Evolutionary conservation across 129 eudicot species (phyloP).

Genomic region (Lactuca saligna): DNA sequence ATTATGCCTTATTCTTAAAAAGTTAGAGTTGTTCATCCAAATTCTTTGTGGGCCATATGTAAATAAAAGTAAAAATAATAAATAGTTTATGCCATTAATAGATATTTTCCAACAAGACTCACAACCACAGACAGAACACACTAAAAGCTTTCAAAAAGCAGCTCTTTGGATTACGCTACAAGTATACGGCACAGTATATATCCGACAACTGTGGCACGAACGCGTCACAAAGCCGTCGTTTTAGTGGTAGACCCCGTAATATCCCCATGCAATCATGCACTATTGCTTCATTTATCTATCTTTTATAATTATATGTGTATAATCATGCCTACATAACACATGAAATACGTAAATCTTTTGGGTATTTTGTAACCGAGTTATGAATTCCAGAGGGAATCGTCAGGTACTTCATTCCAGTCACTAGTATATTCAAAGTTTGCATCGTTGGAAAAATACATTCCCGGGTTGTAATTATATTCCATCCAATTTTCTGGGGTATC

Average conservation of each 20-base stretch:
- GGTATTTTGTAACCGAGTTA: slow-evolving; percentile 8
- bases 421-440: slow-evolving; percentile 2
- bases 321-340: slow-evolving; percentile 8
- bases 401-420: slow-evolving; percentile 46
- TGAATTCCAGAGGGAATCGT: slow-evolving; percentile 49
- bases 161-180: not conserved
- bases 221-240: not conserved
- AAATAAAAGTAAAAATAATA: too few species aligned
- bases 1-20: not conserved
- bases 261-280: slow-evolving; percentile 17
- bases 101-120: not conserved
- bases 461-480: slow-evolving; percentile 20
- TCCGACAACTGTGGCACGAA: not conserved
- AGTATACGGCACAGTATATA: not conserved
- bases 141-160: not conserved
- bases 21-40: not conserved
- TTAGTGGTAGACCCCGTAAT: slow-evolving; percentile 8
- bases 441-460: slow-evolving; percentile 1
- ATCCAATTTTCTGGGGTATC: slow-evolving; percentile 43
- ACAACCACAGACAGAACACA: not conserved
- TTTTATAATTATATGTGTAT: not conserved
- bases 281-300: slow-evolving; percentile 4
- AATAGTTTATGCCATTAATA: not conserved
- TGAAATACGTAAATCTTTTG: not conserved
- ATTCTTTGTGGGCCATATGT: not conserved